Conservation (phyloP, 2,329 filamentous ascomycete species). For the Hypoxylon sp. region DNA sequence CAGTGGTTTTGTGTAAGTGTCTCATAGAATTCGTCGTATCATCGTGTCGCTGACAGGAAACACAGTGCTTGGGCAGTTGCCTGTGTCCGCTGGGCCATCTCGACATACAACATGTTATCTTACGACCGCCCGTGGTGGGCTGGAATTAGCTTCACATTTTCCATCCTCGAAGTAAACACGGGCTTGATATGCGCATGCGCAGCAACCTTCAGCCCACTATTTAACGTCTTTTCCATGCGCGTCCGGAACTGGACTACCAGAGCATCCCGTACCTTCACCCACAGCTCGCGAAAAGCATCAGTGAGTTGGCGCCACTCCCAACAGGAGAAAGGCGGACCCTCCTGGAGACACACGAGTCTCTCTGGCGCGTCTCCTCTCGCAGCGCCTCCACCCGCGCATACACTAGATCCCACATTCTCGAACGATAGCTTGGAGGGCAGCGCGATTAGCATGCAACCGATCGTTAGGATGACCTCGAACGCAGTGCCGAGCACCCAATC, state of each 20-base stretch:
- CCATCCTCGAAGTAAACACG: conserved; percentile 45
- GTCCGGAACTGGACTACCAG: conserved; percentile 33
- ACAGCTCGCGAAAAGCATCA: conserved; percentile 18
- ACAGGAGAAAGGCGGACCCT: conserved; percentile 30
- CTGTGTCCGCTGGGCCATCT: conserved; percentile 43
- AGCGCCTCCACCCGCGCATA: conserved; percentile 22
- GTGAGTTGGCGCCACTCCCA: conserved; percentile 19
- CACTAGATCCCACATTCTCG: not conserved
- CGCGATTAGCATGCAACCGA: conserved; percentile 19
- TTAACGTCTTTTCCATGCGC: conserved; percentile 30
- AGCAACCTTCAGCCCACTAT: conserved; percentile 42
- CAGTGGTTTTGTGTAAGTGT: conserved; percentile 42
- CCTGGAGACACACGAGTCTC: conserved; percentile 20
- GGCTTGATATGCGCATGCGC: conserved; percentile 45
- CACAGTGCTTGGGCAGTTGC: conserved; percentile 44
- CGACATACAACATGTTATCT: conserved; percentile 43
- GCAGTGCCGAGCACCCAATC: conserved; percentile 31
- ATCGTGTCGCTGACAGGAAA: conserved; percentile 19
- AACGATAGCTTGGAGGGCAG: conserved; percentile 26
- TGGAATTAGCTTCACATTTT: conserved; percentile 44
- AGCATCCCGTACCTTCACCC: conserved; percentile 29
- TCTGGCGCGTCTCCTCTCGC: conserved; percentile 12
- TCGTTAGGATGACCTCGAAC: conserved; percentile 26
- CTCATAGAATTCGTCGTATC: not conserved
- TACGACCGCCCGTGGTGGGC: conserved; percentile 47